These are phyloP conservation scores for Abelmoschus esculentus DNA, from an alignment of 345 rosid genomes.

Conservation along the genomic window DNA sequence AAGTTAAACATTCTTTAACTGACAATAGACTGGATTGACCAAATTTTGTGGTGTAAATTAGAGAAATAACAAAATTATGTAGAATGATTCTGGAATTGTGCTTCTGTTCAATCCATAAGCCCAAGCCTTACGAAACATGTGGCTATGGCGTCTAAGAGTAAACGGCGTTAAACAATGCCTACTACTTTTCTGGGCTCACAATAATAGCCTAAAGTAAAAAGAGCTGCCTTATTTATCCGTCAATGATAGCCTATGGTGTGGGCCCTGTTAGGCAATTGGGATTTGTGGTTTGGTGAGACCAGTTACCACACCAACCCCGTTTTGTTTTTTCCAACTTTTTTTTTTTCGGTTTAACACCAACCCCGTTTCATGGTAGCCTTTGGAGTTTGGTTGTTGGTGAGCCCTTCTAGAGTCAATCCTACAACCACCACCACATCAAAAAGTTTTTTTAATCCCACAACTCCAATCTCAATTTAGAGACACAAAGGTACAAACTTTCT, in stretches of 20 bases:
- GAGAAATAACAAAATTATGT: neutral
- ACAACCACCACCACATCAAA: conserved; percentile 2
- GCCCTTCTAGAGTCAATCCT: conserved; percentile 10
- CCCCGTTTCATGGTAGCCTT: neutral
- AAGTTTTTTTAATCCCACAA: neutral
- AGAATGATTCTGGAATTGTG: neutral
- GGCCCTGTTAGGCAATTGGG: too few relatives aligned
- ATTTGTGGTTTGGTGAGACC: too few relatives aligned
- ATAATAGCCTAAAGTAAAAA: too few relatives aligned
- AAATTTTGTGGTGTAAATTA: neutral
- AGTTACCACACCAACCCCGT: too few relatives aligned
- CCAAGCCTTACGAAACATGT: too few relatives aligned
- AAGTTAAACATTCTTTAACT: neutral
- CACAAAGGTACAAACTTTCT: neutral
- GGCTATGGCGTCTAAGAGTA: too few relatives aligned
- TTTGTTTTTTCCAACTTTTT: too few relatives aligned
- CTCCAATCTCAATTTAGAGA: neutral
- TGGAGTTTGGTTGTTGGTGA: conserved; percentile 17
- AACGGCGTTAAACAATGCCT: too few relatives aligned
- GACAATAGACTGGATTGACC: neutral
- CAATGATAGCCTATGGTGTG: too few relatives aligned
- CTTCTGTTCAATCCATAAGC: too few relatives aligned
- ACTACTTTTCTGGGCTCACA: too few relatives aligned
- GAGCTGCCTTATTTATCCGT: too few relatives aligned
- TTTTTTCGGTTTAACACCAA: neutral